Conservation (phyloP, 2,329 filamentous ascomycete genomes). For the Aspergillus pseudoglaucus region DNA sequence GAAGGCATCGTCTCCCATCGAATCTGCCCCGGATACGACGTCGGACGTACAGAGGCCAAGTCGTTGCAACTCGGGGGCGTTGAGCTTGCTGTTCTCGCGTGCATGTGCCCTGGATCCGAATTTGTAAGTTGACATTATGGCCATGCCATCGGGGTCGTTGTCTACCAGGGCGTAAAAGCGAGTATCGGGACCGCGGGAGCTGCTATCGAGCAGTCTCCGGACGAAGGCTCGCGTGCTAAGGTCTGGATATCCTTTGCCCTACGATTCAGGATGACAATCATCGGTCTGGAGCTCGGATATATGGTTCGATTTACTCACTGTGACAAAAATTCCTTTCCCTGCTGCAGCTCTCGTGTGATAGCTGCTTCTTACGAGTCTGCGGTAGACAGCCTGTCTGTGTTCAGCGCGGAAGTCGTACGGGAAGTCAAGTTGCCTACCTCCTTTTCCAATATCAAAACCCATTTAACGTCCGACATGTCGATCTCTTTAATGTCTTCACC, state of each 20-base stretch:
- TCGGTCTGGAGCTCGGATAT: no score
- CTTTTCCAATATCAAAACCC: constrained; percentile 59
- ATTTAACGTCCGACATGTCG: constrained; percentile 42
- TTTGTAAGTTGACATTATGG: constrained; percentile 58
- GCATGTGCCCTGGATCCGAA: constrained; percentile 52
- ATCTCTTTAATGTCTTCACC: constrained; percentile 40
- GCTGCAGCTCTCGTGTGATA: constrained; percentile 39
- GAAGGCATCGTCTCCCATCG: constrained; percentile 18
- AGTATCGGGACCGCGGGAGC: constrained; percentile 16
- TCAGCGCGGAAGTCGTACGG: background rate
- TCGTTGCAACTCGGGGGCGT: constrained; percentile 47
- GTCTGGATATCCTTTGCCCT: constrained; percentile 62
- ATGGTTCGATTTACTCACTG: constrained; percentile 43
- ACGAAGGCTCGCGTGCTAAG: constrained; percentile 51
- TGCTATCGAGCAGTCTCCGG: constrained; percentile 35
- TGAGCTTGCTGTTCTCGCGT: constrained; percentile 46
- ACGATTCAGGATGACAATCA: no score
- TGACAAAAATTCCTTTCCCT: constrained; percentile 49
- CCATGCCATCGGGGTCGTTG: constrained; percentile 57
- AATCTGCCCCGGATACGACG: constrained; percentile 23
- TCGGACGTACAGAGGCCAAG: constrained; percentile 49
- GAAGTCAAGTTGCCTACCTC: constrained; percentile 39
- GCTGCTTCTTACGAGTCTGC: constrained; percentile 45
- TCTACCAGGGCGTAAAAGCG: constrained; percentile 52
- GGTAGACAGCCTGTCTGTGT: constrained; percentile 51